Percentiles rank a stretch among this genome's conserved stretches.
phyloP scores from a whole-genome alignment of 768 basidiomycete genomes.

The Filobasidium wieringae region DNA sequence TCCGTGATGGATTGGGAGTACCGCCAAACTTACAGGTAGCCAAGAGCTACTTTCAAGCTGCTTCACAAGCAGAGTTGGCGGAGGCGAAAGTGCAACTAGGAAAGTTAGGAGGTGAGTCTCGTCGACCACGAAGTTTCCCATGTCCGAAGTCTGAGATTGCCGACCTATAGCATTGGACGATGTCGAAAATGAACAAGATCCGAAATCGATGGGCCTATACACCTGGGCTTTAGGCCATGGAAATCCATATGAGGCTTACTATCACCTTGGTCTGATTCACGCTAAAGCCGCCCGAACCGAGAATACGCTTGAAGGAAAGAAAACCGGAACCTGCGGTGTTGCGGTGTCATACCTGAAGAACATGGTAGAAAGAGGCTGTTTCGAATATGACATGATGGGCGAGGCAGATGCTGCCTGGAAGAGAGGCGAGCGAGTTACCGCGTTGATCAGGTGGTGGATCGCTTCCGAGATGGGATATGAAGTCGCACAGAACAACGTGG shows the following conservation, averaged over 20 bases:
- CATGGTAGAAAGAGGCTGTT: slow-evolving; percentile 77
- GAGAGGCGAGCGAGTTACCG: slow-evolving; percentile 63
- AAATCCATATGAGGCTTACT: slow-evolving; percentile 88
- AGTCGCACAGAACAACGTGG: slow-evolving; percentile 87
- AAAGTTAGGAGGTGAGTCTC: slow-evolving; percentile 45
- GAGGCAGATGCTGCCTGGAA: slow-evolving; percentile 56
- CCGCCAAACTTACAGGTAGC: slow-evolving; percentile 57
- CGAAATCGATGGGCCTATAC: slow-evolving; percentile 57
- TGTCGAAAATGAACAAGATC: slow-evolving; percentile 28
- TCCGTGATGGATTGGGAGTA: slow-evolving; percentile 71
- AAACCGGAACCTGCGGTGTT: slow-evolving; percentile 63
- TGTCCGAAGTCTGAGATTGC: not conserved
- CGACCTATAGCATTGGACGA: too few relatives aligned
- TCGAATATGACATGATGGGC: slow-evolving; percentile 65
- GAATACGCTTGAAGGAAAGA: slow-evolving; percentile 3
- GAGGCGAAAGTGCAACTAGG: slow-evolving; percentile 87
- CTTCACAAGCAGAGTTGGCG: slow-evolving; percentile 75
- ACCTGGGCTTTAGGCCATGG: slow-evolving; percentile 60
- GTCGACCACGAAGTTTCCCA: not conserved
- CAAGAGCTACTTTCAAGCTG: slow-evolving; percentile 55
- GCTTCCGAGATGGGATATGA: slow-evolving; percentile 92
- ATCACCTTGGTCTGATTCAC: slow-evolving; percentile 78
- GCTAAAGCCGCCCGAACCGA: slow-evolving; percentile 45
- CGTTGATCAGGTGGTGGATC: slow-evolving; percentile 88
- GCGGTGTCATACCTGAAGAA: slow-evolving; percentile 89